Conservation (phyloP, 148 eudicot species). For the Persicaria tinctoria region DNA sequence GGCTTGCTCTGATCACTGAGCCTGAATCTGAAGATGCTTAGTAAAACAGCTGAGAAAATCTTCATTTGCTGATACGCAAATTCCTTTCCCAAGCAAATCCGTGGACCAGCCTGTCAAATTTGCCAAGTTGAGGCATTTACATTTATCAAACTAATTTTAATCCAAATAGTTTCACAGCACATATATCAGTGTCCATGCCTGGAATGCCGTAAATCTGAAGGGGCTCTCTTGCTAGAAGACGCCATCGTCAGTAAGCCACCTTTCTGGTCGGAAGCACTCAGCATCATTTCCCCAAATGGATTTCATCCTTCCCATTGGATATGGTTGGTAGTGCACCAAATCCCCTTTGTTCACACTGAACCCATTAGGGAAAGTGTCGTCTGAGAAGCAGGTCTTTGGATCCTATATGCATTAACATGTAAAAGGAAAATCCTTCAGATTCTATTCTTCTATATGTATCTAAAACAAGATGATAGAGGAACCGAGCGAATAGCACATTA, state of each 20-base stretch:
- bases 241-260: conserved; percentile 72
- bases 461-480: not conserved
- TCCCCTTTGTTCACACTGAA: conserved; percentile 66
- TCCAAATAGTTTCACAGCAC: not conserved
- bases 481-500: conserved; percentile 18
- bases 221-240: conserved; percentile 59
- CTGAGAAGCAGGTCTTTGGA: conserved; percentile 51
- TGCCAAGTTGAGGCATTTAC: not conserved
- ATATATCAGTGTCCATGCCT: conserved; percentile 22
- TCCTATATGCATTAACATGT: conserved; percentile 26
- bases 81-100: conserved; percentile 58
- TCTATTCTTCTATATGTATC: too few relatives aligned
- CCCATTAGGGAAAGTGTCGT: conserved; percentile 78
- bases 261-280: conserved; percentile 54
- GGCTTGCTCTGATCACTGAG: conserved; percentile 13
- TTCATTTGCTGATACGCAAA: conserved; percentile 40
- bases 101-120: conserved; percentile 44
- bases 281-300: conserved; percentile 82
- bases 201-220: conserved; percentile 75
- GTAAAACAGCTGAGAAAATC: conserved; percentile 15
- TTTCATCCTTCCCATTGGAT: conserved; percentile 85
- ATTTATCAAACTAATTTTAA: too few relatives aligned
- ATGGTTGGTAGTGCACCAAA: conserved; percentile 57
- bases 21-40: conserved; percentile 12
- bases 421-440: not conserved